phyloP scores from a whole-genome alignment of 257 asterid species.

The Gentiana macrophylla region DNA sequence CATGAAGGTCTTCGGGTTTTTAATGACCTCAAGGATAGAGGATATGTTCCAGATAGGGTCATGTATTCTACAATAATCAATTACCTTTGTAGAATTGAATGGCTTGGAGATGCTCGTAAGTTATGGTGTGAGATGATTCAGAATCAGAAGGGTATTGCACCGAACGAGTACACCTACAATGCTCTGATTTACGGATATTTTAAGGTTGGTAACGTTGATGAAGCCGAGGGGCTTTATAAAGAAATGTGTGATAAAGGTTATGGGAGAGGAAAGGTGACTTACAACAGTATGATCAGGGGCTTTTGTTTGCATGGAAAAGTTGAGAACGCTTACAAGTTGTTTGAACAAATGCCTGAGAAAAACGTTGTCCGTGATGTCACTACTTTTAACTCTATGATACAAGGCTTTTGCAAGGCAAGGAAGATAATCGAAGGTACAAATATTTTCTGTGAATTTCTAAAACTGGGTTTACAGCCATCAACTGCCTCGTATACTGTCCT shows the following conservation, averaged over 20 bases:
- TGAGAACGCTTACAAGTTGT: slow-evolving; percentile 39
- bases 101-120: slow-evolving; percentile 41
- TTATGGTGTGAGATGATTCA: slow-evolving; percentile 70
- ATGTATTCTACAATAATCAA: slow-evolving; percentile 64
- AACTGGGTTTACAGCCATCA: slow-evolving; percentile 38
- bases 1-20: slow-evolving; percentile 51
- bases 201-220: slow-evolving; percentile 31
- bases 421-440: slow-evolving; percentile 26
- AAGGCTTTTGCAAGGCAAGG: slow-evolving; percentile 38
- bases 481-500: slow-evolving; percentile 28
- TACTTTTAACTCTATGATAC: slow-evolving; percentile 43
- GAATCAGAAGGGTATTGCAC: slow-evolving; percentile 35
- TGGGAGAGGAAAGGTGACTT: slow-evolving; percentile 32
- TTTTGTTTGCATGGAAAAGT: slow-evolving; percentile 39
- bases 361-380: slow-evolving; percentile 29
- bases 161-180: slow-evolving; percentile 45
- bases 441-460: slow-evolving; percentile 31
- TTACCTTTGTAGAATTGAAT: slow-evolving; percentile 42
- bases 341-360: slow-evolving; percentile 39
- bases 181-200: slow-evolving; percentile 43
- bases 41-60: slow-evolving; percentile 53
- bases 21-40: slow-evolving; percentile 54
- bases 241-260: slow-evolving; percentile 54
- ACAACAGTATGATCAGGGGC: slow-evolving; percentile 53
- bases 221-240: slow-evolving; percentile 50